Evolutionary conservation across 805 yeast species (phyloP).

Genomic region (Suhomyces pyralidae): DNA sequence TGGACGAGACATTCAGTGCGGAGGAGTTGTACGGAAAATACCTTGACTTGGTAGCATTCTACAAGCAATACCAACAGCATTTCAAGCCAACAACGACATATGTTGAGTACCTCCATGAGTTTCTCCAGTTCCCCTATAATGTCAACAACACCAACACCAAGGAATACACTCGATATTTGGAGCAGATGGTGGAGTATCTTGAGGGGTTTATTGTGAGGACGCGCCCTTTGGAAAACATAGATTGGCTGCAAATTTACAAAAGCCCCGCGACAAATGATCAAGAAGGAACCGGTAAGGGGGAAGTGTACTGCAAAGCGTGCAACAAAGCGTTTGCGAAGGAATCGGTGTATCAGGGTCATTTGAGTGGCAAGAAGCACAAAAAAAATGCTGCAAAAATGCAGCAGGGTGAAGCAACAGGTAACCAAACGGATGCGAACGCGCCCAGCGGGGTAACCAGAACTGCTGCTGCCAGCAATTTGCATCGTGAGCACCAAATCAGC

Average conservation of each 20-base stretch:
- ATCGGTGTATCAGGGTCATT: constrained; percentile 66
- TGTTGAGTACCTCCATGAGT: constrained; percentile 46
- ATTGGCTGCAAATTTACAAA: constrained; percentile 7
- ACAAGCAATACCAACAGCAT: constrained; percentile 53
- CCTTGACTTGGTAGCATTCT: constrained; percentile 54
- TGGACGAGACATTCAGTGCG: constrained; percentile 51
- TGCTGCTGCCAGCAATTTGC: background rate
- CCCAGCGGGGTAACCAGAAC: background rate
- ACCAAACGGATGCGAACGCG: background rate
- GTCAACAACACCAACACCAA: background rate
- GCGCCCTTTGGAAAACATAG: constrained; percentile 11
- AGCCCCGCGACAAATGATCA: background rate
- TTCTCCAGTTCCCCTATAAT: constrained; percentile 36
- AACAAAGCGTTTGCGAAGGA: constrained; percentile 58
- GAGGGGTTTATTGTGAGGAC: constrained; percentile 43
- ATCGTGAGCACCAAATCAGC: constrained; percentile 2
- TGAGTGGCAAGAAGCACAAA: constrained; percentile 71
- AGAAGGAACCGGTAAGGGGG: constrained; percentile 18
- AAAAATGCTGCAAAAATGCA: constrained; percentile 35
- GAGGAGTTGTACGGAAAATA: constrained; percentile 65
- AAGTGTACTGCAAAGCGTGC: constrained; percentile 62
- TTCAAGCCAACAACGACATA: constrained; percentile 33
- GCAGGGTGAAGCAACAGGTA: background rate
- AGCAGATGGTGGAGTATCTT: constrained; percentile 49
- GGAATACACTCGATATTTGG: constrained; percentile 44